A percentile compares a stretch with the other conserved stretches of the same genome.
phyloP scores from a whole-genome alignment of 139 green algal genomes.

The Chlorella sp. region DNA sequence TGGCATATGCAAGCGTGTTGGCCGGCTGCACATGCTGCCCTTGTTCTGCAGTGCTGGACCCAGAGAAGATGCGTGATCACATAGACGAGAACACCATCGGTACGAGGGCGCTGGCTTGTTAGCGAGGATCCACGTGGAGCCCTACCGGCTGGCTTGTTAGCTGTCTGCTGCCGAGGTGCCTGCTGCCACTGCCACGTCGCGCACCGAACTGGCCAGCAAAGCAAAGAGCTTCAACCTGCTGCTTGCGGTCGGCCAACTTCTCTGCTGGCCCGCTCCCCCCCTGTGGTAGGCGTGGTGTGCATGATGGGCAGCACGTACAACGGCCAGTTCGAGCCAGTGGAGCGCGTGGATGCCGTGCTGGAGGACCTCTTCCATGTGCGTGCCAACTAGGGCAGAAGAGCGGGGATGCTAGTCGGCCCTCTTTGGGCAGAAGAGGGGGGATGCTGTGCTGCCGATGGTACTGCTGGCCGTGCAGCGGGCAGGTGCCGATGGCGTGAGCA shows the following conservation, averaged over 20 bases:
- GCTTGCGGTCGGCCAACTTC: background rate
- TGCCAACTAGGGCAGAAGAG: background rate
- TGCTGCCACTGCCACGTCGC: too few relatives aligned
- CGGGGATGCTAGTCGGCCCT: background rate
- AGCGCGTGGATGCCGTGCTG: conserved; percentile 42
- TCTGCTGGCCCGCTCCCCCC: background rate
- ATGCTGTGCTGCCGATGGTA: too few relatives aligned
- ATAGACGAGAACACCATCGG: conserved; percentile 73
- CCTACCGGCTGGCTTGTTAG: too few relatives aligned
- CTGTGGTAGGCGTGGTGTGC: conserved; percentile 38
- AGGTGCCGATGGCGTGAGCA: background rate
- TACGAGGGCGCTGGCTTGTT: background rate
- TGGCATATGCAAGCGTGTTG: too few relatives aligned
- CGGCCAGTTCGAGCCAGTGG: conserved; percentile 60
- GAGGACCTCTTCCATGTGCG: conserved; percentile 43
- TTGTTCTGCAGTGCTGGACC: conserved; percentile 10
- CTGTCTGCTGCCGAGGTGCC: too few relatives aligned
- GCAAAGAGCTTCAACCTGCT: too few relatives aligned
- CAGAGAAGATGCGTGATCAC: conserved; percentile 11
- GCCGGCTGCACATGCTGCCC: too few relatives aligned
- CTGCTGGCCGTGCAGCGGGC: too few relatives aligned
- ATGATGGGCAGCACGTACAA: conserved; percentile 63
- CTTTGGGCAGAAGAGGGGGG: too few relatives aligned
- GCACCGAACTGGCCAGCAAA: too few relatives aligned
- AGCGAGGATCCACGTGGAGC: too few relatives aligned